A percentile compares a stretch with the other conserved stretches of the same genome.
Conservation (phyloP, 78 protist genomes). For the Reticulomyxa filosa region DNA sequence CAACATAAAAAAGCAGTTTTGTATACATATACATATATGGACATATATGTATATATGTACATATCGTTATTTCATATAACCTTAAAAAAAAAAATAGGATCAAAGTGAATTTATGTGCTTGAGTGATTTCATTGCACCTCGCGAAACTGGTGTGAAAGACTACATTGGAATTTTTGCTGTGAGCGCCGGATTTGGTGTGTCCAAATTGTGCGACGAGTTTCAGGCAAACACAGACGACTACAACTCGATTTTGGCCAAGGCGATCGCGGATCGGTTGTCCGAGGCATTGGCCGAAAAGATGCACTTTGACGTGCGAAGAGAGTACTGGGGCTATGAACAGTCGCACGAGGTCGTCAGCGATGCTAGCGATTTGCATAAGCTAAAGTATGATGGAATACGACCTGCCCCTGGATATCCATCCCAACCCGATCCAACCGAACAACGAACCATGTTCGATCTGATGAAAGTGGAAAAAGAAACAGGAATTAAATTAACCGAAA, state of each 20-base stretch:
- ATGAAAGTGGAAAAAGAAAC: conserved; percentile 12
- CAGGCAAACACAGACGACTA: conserved; percentile 66
- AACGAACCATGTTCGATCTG: conserved; percentile 60
- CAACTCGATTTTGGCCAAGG: conserved; percentile 65
- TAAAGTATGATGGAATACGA: conserved; percentile 78
- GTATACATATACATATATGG: no score
- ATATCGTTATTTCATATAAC: no score
- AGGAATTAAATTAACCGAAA: conserved; percentile 60
- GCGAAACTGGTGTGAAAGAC: conserved; percentile 23
- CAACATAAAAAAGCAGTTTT: no score
- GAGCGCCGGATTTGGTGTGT: conserved; percentile 59
- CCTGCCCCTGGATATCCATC: conserved; percentile 97
- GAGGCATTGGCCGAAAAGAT: conserved; percentile 82
- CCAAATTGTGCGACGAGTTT: conserved; percentile 40
- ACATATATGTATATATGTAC: no score
- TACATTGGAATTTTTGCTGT: conserved; percentile 72
- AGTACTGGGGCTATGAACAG: conserved; percentile 86
- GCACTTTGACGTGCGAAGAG: conserved; percentile 63
- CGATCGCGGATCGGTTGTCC: conserved; percentile 75
- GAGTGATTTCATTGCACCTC: conserved; percentile 82
- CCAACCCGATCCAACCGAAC: conserved; percentile 97
- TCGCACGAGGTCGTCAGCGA: no score
- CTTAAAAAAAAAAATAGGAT: conserved; percentile 60
- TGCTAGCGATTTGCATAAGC: conserved; percentile 20
- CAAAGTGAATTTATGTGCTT: conserved; percentile 51